Base-by-base conservation (phyloP, 1,139 yeast species). In the Kurtzmaniella quercitrusa region DNA sequence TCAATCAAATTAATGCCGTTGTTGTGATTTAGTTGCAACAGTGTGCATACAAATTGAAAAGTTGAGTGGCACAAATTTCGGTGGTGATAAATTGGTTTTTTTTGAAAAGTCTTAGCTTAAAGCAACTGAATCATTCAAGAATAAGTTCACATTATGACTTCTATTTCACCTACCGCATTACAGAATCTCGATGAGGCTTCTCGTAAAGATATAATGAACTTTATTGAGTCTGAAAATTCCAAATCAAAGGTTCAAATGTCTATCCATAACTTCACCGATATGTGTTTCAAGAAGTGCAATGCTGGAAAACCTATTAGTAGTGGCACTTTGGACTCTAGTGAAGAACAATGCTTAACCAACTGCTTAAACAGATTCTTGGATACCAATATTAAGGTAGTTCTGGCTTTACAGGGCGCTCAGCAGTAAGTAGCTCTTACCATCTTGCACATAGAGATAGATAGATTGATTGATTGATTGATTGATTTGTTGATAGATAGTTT, bases 201-300 rank as follows among this genome's bases (percentile, higher is more conserved):
- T 40, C 81, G 87, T 61, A 77, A 81, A 55, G 95, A 88, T 51
- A 80, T 89, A 43, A 72, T 82, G 60, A 73, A 76, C 49, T 89
- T 88, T 68, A 71, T 89, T 42, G 95, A 88, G 58, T 68, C 84
- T 11, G 96, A 91, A 66, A 84, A 86, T 59, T 80, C 95, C 50
- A 88, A 87, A 66, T 83, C 95, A 44, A 88, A 88, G 67, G 88
- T 91, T 22, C 96, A 88, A 67, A 75, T 80, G 73, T 79, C 94
- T 32, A 84, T 88, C 49, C 95, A 88, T 61, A 80, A 76, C 58
- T 88, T 88, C 72, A 89, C 96, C 34, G 91, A 88, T 59, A 74
- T 84, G 74, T 91, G 98, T 63, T 91, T 88, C 73, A 86, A 84
- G 62, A 86, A 87, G 66, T 91, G 98, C 62, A 76, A 88, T 46